phyloP scores from a whole-genome alignment of 495 filamentous ascomycete genomes.

The Annulohypoxylon maeteangense region DNA sequence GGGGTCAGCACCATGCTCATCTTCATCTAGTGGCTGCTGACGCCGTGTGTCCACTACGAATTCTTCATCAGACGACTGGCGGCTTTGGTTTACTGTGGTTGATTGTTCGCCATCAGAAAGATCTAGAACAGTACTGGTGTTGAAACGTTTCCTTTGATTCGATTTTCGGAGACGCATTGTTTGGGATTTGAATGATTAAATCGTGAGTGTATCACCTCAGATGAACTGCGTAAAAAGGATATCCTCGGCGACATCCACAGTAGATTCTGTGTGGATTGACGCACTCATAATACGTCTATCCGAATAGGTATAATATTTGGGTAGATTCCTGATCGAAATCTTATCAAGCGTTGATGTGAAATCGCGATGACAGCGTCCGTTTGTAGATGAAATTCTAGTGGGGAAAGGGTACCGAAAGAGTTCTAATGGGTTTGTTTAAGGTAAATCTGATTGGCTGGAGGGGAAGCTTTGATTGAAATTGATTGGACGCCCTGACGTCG shows the following conservation, averaged over 20 bases:
- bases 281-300: background rate
- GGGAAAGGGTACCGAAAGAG: constrained; percentile 5
- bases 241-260: background rate
- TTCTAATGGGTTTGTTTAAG: constrained; percentile 14
- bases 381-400: constrained; percentile 8
- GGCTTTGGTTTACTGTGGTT: background rate
- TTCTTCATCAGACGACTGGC: constrained; percentile 40
- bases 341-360: background rate
- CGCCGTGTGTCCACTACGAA: constrained; percentile 33
- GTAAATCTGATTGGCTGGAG: constrained; percentile 19
- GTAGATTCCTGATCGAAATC: background rate
- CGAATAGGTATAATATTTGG: no score
- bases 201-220: background rate
- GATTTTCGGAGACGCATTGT: constrained; percentile 44
- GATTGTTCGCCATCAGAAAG: constrained; percentile 33
- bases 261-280: background rate
- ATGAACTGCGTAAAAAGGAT: background rate
- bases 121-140: constrained; percentile 3
- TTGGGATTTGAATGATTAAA: background rate
- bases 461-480: background rate
- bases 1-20: constrained; percentile 29
- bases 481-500: background rate
- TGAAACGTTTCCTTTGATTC: constrained; percentile 36
- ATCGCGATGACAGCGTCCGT: background rate
- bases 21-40: constrained; percentile 26